Conservation (phyloP, 495 filamentous ascomycete genomes). For the Copromyces sp. region DNA sequence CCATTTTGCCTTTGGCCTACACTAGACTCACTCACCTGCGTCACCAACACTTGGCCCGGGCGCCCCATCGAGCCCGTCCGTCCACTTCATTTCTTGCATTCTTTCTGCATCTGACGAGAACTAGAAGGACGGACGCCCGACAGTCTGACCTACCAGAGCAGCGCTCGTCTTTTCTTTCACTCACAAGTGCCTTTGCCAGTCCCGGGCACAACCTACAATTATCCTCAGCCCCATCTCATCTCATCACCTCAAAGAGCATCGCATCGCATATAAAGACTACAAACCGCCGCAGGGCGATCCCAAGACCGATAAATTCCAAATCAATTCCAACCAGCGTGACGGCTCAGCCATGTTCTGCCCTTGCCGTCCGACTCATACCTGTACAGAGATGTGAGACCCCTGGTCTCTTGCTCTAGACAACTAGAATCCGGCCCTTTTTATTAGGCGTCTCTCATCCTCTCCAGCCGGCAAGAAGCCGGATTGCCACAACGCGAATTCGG, state of each 20-base stretch:
- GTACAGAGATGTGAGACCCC: conserved; percentile 14
- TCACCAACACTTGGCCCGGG: neutral
- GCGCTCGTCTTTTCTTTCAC: neutral
- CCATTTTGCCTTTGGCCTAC: neutral
- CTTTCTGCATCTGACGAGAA: neutral
- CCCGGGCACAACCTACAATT: neutral
- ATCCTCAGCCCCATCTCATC: neutral
- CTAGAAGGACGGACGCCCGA: neutral
- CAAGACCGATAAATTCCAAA: neutral
- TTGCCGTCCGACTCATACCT: neutral
- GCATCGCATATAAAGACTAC: neutral
- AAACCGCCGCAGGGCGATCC: neutral
- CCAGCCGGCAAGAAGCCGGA: neutral
- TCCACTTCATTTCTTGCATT: neutral
- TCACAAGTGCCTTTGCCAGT: neutral
- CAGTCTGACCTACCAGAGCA: neutral
- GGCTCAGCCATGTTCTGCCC: conserved; percentile 11
- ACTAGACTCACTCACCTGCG: neutral
- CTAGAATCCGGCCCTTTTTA: conserved; percentile 1
- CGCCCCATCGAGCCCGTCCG: neutral
- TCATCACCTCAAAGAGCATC: neutral
- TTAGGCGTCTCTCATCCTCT: neutral
- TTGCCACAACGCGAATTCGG: neutral
- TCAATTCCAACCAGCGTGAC: neutral
- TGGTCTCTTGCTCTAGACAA: conserved; percentile 10